Evolutionary conservation across 495 filamentous ascomycete genomes (phyloP).

Genomic region (Glonium stellatum): DNA sequence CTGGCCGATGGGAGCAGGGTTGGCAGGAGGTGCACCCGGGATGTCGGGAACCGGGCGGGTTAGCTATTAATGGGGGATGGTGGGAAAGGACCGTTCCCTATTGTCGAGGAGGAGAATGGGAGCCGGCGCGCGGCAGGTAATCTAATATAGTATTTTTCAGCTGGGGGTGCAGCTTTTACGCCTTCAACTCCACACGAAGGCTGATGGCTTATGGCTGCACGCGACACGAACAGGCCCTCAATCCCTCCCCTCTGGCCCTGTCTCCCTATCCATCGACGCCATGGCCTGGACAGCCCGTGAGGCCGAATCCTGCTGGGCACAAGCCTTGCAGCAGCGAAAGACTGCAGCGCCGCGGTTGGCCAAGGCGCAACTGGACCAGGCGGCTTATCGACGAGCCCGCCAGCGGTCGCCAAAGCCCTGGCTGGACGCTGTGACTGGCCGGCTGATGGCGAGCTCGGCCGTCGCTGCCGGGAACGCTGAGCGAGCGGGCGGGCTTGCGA

Average conservation of each 20-base stretch:
- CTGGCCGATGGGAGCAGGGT: not conserved
- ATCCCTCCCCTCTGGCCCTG: not conserved
- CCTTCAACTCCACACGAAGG: not conserved
- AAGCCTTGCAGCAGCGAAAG: not conserved
- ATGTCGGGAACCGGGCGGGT: not conserved
- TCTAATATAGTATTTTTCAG: slow-evolving; percentile 2
- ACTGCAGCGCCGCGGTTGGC: not conserved
- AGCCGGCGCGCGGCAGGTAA: not conserved
- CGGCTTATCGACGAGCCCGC: slow-evolving; percentile 2
- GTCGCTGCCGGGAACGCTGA: not conserved
- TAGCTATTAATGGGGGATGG: not conserved
- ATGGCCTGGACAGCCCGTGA: not conserved
- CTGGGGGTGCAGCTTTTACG: not conserved
- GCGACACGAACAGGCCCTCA: not conserved
- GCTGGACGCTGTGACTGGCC: not conserved
- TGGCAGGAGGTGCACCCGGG: not conserved
- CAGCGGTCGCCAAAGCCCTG: not conserved
- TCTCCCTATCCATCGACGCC: not conserved
- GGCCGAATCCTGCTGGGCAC: no score
- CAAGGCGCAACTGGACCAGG: not conserved
- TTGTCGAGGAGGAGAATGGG: not conserved
- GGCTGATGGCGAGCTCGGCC: not conserved
- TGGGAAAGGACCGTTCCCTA: not conserved
- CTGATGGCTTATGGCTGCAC: not conserved
- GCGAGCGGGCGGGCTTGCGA: not conserved